Evolutionary conservation across 2,329 filamentous ascomycete genomes (phyloP).

Genomic region (Decorospora gaudefroyi): DNA sequence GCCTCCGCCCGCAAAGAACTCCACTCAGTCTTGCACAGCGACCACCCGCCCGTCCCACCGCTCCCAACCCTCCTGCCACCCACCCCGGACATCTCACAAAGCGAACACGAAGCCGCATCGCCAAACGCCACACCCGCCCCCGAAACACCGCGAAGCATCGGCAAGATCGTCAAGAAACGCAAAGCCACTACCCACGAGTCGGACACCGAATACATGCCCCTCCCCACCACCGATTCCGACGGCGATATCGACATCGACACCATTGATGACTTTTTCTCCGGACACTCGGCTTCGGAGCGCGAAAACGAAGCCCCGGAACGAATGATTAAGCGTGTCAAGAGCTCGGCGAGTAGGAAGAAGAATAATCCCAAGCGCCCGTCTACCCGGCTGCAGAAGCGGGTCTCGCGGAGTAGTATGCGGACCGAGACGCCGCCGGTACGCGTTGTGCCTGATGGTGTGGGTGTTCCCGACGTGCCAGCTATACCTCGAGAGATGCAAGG

Average conservation of each 20-base stretch:
- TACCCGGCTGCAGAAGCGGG: conserved; percentile 23
- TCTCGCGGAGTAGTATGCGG: conserved; percentile 16
- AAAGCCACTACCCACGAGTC: conserved; percentile 40
- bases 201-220: conserved; percentile 37
- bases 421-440: conserved; percentile 25
- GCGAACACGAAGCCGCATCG: conserved; percentile 33
- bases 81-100: conserved; percentile 21
- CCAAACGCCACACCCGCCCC: conserved; percentile 20
- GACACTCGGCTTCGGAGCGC: conserved; percentile 21
- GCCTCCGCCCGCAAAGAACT: conserved; percentile 61
- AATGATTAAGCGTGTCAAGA: conserved; percentile 23
- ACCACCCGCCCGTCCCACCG: conserved; percentile 48
- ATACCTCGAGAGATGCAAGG: conserved; percentile 33
- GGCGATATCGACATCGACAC: conserved; percentile 27
- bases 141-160: conserved; percentile 12
- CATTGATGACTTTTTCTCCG: conserved; percentile 24
- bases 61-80: conserved; percentile 42
- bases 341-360: conserved; percentile 14
- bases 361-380: conserved; percentile 23
- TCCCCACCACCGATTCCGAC: conserved; percentile 28
- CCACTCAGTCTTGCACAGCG: conserved; percentile 52
- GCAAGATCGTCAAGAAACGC: conserved; percentile 48
- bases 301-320: conserved; percentile 12
- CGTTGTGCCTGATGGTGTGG: conserved; percentile 36
- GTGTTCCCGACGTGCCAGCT: conserved; percentile 14